Conservation (phyloP, 768 basidiomycete species). For the Hericium alpestre region DNA sequence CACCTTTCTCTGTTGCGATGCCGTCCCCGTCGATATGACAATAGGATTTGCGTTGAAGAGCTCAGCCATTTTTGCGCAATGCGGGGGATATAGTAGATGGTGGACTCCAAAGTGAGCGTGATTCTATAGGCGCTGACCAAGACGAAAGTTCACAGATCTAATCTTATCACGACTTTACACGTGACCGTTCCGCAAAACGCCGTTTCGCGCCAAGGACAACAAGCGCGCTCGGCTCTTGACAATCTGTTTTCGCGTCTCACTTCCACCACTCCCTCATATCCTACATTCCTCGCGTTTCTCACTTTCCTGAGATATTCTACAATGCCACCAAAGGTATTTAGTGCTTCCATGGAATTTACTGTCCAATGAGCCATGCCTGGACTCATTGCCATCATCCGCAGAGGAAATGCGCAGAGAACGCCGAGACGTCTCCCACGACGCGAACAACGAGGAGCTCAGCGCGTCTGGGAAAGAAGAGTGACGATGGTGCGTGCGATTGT, state of each 20-base stretch:
- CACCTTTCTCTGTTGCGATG: constrained; percentile 29
- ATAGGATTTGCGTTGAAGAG: constrained; percentile 88
- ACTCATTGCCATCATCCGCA: constrained; percentile 17
- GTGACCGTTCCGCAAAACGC: neutral
- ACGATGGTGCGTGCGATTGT: constrained; percentile 12
- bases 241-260: neutral
- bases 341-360: neutral
- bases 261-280: constrained; percentile 3
- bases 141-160: neutral
- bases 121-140: neutral
- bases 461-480: constrained; percentile 21
- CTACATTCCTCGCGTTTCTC: constrained; percentile 5
- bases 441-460: constrained; percentile 38
- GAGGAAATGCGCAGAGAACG: constrained; percentile 48
- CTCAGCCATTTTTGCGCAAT: constrained; percentile 34
- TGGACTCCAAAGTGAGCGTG: neutral
- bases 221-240: neutral
- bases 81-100: neutral
- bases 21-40: constrained; percentile 50
- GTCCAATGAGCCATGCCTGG: neutral
- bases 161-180: neutral
- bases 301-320: neutral
- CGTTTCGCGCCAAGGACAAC: neutral
- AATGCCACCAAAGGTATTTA: constrained; percentile 11
- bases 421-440: constrained; percentile 26